Percentiles rank a stretch among this genome's conserved stretches.
These are phyloP conservation scores for Lachancea fermentati DNA, from an alignment of 805 yeast species.

Conservation along the genomic window DNA sequence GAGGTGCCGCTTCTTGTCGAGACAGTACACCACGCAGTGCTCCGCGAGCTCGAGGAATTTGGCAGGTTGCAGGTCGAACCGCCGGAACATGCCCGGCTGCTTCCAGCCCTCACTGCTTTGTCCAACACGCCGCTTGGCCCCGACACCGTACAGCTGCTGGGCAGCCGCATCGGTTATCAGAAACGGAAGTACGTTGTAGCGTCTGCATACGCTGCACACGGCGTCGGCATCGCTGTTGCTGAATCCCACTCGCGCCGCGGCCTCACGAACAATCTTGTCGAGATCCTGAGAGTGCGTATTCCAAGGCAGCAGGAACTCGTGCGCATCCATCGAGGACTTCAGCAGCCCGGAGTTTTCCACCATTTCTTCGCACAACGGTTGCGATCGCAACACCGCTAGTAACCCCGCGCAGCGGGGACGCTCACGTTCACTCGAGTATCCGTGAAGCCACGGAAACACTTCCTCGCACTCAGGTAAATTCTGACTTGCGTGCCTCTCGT, in stretches of 20 bases:
- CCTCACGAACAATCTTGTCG: constrained; percentile 2
- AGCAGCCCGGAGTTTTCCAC: constrained; percentile 38
- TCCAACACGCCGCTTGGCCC: constrained; percentile 10
- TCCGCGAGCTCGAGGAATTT: constrained; percentile 62
- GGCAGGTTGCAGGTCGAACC: constrained; percentile 82
- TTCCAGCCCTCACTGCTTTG: constrained; percentile 22
- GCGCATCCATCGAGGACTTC: constrained; percentile 48
- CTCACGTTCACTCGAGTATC: constrained; percentile 38
- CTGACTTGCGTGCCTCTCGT: constrained; percentile 10
- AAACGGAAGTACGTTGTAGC: constrained; percentile 36
- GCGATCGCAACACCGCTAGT: constrained; percentile 30
- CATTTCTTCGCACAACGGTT: constrained; percentile 12
- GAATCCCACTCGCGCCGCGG: neutral
- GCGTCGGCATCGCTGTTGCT: neutral
- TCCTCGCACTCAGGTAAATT: constrained; percentile 56
- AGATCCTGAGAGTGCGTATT: constrained; percentile 12
- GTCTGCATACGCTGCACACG: constrained; percentile 18
- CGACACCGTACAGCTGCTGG: constrained; percentile 16
- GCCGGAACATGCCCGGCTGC: constrained; percentile 69
- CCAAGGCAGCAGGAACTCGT: constrained; percentile 49
- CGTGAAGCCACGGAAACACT: constrained; percentile 92
- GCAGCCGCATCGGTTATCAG: constrained; percentile 36
- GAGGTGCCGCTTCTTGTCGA: constrained; percentile 33
- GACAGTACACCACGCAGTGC: constrained; percentile 73
- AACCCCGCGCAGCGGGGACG: constrained; percentile 18